Evolutionary conservation across 768 basidiomycete genomes (phyloP).

Genomic region (Peribolospora baueri): DNA sequence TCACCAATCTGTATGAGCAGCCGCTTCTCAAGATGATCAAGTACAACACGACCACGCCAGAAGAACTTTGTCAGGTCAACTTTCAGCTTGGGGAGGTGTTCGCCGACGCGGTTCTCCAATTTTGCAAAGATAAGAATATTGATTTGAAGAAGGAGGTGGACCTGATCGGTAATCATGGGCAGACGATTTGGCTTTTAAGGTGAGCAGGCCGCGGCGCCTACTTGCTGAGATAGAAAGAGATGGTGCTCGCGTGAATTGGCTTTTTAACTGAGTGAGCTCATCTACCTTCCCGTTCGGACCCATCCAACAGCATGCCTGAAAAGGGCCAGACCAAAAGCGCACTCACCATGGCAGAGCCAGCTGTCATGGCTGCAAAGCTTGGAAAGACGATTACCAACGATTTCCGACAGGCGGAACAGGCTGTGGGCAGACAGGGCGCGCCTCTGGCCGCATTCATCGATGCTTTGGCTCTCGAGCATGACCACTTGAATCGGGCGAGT

Average conservation of each 20-base stretch:
- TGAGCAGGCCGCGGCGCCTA: too few relatives aligned
- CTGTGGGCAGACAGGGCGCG: constrained; percentile 5
- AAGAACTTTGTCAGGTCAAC: constrained; percentile 12
- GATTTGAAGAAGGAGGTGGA: constrained; percentile 4
- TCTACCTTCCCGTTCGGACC: too few relatives aligned
- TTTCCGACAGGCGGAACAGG: constrained; percentile 12
- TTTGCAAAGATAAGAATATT: constrained; percentile 3
- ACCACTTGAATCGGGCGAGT: constrained; percentile 10
- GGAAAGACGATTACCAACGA: constrained; percentile 12
- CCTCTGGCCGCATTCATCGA: constrained; percentile 13
- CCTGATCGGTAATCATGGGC: constrained; percentile 9
- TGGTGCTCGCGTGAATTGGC: too few relatives aligned
- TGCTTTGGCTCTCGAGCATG: constrained; percentile 11
- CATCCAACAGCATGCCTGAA: constrained; percentile 12
- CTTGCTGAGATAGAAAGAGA: too few relatives aligned
- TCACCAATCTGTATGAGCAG: constrained; percentile 5
- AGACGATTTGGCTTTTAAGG: constrained; percentile 14
- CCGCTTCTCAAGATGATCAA: constrained; percentile 12
- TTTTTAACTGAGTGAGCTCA: too few relatives aligned
- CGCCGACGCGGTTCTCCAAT: constrained; percentile 7
- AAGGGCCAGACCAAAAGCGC: constrained; percentile 10
- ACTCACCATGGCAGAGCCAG: constrained; percentile 10
- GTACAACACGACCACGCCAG: constrained; percentile 8
- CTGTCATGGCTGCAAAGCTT: constrained; percentile 4
- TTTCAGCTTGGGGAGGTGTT: constrained; percentile 10